A percentile compares a stretch with the other conserved stretches of the same genome.
Conservation (phyloP, 495 filamentous ascomycete species). For the Neurospora sp. region DNA sequence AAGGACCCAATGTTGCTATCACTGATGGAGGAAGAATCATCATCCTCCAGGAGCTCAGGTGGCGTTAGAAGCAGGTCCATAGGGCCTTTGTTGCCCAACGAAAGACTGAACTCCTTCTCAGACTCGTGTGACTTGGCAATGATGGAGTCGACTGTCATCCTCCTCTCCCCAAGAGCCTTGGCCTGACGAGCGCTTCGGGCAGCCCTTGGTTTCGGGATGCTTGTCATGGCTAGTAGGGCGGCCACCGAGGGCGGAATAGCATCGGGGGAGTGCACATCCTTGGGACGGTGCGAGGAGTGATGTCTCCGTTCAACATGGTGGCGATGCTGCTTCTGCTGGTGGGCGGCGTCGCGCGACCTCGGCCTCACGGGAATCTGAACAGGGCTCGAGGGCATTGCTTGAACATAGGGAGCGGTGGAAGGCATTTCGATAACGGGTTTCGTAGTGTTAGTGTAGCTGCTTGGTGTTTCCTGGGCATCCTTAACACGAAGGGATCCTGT, state of each 20-base stretch:
- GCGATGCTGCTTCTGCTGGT: slow-evolving; percentile 14
- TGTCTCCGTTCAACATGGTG: not conserved
- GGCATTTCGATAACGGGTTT: not conserved
- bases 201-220: slow-evolving; percentile 40
- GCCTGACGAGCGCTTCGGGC: slow-evolving; percentile 15
- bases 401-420: not conserved
- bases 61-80: slow-evolving; percentile 44
- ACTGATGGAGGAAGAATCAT: slow-evolving; percentile 30
- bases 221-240: slow-evolving; percentile 48
- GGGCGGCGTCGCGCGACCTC: slow-evolving; percentile 22
- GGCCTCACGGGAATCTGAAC: slow-evolving; percentile 35
- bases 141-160: slow-evolving; percentile 41
- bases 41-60: slow-evolving; percentile 43
- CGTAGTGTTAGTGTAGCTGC: not conserved
- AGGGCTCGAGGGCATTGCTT: slow-evolving; percentile 28
- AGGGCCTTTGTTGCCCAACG: slow-evolving; percentile 33
- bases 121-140: slow-evolving; percentile 37
- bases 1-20: slow-evolving; percentile 34
- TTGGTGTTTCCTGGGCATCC: not conserved
- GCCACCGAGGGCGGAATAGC: slow-evolving; percentile 48
- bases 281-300: slow-evolving; percentile 13
- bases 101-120: slow-evolving; percentile 39
- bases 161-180: slow-evolving; percentile 17
- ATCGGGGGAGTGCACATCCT: slow-evolving; percentile 36
- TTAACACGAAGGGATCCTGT: not conserved